A percentile compares a stretch with the other conserved stretches of the same genome.
Evolutionary conservation across 768 basidiomycete genomes (phyloP).

Genomic region (Xerocomus potaroensis): DNA sequence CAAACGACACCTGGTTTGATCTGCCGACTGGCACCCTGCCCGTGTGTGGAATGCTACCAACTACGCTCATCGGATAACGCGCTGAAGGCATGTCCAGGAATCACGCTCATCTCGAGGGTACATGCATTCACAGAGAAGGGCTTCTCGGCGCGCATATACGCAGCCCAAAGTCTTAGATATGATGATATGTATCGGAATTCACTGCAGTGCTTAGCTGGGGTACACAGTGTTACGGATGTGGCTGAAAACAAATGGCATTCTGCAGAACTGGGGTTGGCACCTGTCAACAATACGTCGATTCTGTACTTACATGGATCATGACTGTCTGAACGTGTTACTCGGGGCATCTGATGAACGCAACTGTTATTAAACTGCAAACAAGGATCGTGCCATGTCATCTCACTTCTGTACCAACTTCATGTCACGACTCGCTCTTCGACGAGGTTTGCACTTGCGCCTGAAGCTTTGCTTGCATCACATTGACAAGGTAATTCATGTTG

Average conservation of each 20-base stretch:
- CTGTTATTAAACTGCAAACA: background rate
- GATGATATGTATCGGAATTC: too few species aligned
- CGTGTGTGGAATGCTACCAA: too few species aligned
- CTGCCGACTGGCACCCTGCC: too few species aligned
- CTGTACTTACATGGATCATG: background rate
- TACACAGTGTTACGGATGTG: background rate
- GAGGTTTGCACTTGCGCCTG: slow-evolving; percentile 22
- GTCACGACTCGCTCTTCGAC: slow-evolving; percentile 21
- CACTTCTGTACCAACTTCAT: background rate
- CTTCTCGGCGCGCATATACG: slow-evolving; percentile 5
- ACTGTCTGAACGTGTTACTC: background rate
- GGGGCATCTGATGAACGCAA: too few species aligned
- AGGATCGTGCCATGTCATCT: background rate
- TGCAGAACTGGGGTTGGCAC: too few species aligned
- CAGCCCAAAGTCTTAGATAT: background rate
- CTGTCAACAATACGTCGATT: background rate
- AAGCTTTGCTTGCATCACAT: slow-evolving; percentile 66
- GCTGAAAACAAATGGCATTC: background rate
- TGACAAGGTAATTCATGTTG: slow-evolving; percentile 71
- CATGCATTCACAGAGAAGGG: too few species aligned
- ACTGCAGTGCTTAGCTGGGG: background rate
- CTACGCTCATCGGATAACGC: too few species aligned
- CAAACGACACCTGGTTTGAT: too few species aligned
- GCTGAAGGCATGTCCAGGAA: background rate
- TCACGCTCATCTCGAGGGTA: too few species aligned